These are phyloP conservation scores for Ehretia macrophylla DNA, from an alignment of 257 asterid species.

Conservation along the genomic window DNA sequence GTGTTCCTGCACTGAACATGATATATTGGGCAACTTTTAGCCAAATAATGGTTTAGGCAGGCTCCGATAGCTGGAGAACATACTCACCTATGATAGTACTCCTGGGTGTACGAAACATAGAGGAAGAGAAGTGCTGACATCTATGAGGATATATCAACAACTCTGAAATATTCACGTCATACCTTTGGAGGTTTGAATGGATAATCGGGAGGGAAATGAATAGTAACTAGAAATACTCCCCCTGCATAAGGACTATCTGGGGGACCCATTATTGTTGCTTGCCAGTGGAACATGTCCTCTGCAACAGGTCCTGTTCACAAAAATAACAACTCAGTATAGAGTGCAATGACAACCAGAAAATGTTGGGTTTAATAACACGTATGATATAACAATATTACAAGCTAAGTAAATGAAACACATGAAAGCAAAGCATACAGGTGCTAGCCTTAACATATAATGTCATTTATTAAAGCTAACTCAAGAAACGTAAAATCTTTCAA, in stretches of 20 bases:
- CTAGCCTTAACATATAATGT: no score
- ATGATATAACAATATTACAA: not conserved
- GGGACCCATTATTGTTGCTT: constrained; percentile 6
- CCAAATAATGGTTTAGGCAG: no score
- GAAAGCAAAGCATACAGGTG: no score
- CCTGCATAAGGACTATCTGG: constrained; percentile 5
- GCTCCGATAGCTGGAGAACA: no score
- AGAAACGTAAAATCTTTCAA: no score
- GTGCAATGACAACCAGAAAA: not conserved
- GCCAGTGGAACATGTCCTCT: constrained; percentile 5
- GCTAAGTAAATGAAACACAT: no score
- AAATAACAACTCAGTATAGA: not conserved
- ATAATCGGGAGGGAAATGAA: constrained; percentile 5
- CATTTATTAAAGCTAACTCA: no score
- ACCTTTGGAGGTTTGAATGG: constrained; percentile 8
- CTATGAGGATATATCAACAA: not conserved
- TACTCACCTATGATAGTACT: no score
- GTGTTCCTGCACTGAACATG: no score
- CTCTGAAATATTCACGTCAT: not conserved
- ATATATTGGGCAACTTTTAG: no score
- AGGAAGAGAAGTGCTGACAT: no score
- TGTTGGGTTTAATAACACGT: not conserved
- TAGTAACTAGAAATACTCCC: constrained; percentile 6
- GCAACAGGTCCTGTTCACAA: constrained; percentile 3
- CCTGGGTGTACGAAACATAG: no score